A percentile compares a stretch with the other conserved stretches of the same genome.
Conservation (phyloP, 139 green algal genomes). For the Tetraselmis chui region DNA sequence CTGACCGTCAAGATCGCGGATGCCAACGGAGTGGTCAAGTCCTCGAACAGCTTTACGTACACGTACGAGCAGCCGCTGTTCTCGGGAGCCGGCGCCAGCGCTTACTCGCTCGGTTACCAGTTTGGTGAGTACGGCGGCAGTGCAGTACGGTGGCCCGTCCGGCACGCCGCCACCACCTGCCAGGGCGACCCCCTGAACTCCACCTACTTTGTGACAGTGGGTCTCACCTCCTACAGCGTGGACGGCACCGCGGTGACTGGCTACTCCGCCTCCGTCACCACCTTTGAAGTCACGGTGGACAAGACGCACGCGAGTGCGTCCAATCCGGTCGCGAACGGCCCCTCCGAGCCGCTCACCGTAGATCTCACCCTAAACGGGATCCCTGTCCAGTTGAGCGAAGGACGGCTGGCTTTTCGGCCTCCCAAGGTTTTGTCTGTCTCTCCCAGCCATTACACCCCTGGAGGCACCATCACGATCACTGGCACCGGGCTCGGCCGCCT, state of each 20-base stretch:
- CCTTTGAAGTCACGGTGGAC: not conserved
- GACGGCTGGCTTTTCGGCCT: not conserved
- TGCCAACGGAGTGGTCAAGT: not conserved
- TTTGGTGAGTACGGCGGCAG: not conserved
- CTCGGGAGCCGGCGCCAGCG: too few relatives aligned
- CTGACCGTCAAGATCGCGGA: not conserved
- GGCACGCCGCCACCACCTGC: not conserved
- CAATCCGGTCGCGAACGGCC: not conserved
- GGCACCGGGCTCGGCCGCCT: constrained; percentile 1
- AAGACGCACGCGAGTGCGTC: not conserved
- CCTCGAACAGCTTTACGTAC: not conserved
- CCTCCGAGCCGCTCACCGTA: not conserved
- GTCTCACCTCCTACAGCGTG: not conserved
- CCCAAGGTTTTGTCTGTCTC: not conserved
- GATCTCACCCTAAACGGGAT: not conserved
- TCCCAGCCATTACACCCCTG: not conserved
- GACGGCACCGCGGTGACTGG: not conserved
- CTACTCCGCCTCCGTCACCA: not conserved
- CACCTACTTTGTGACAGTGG: not conserved
- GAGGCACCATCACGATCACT: constrained; percentile 9
- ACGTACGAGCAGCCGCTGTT: not conserved
- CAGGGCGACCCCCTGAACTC: not conserved
- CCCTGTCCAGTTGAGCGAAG: not conserved
- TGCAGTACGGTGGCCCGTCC: not conserved
- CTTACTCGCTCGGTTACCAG: not conserved